Percentiles rank a stretch among this genome's conserved stretches.
These are phyloP conservation scores for Lachancea waltii DNA, from an alignment of 805 yeast species.

Conservation along the genomic window DNA sequence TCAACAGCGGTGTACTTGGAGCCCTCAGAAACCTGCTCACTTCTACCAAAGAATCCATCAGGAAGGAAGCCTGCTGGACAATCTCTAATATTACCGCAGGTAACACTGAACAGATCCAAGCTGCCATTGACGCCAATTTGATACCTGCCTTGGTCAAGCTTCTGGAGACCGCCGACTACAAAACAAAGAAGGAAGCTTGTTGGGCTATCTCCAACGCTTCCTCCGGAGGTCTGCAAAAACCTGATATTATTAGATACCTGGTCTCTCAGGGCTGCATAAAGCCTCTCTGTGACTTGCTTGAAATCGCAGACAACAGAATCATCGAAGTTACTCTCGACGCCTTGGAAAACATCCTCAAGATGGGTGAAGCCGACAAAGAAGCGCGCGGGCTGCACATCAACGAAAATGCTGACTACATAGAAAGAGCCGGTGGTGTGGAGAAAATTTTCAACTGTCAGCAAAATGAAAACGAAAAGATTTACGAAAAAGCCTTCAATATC, in stretches of 20 bases:
- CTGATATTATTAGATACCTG: slow-evolving; percentile 88
- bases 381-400: slow-evolving; percentile 61
- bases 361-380: slow-evolving; percentile 91
- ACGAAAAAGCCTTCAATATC: slow-evolving; percentile 82
- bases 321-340: slow-evolving; percentile 95
- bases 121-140: slow-evolving; percentile 90
- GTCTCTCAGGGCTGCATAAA: slow-evolving; percentile 95
- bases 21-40: slow-evolving; percentile 75
- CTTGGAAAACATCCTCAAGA: slow-evolving; percentile 83
- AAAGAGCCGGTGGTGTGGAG: slow-evolving; percentile 98
- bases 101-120: slow-evolving; percentile 89
- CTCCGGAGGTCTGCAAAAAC: slow-evolving; percentile 86
- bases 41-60: slow-evolving; percentile 83
- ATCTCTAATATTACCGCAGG: slow-evolving; percentile 98
- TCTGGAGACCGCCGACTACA: slow-evolving; percentile 81
- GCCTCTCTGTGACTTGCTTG: slow-evolving; percentile 89
- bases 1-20: slow-evolving; percentile 85
- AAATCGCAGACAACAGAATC: slow-evolving; percentile 82
- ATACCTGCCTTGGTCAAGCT: slow-evolving; percentile 84
- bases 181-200: slow-evolving; percentile 97
- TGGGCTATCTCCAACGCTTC: slow-evolving; percentile 99
- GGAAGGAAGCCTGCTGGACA: slow-evolving; percentile 99
- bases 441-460: slow-evolving; percentile 89
- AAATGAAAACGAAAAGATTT: slow-evolving; percentile 86
- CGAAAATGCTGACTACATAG: slow-evolving; percentile 85